Evolutionary conservation across 2,329 filamentous ascomycete genomes (phyloP).

Genomic region (Bipolaris cookei): DNA sequence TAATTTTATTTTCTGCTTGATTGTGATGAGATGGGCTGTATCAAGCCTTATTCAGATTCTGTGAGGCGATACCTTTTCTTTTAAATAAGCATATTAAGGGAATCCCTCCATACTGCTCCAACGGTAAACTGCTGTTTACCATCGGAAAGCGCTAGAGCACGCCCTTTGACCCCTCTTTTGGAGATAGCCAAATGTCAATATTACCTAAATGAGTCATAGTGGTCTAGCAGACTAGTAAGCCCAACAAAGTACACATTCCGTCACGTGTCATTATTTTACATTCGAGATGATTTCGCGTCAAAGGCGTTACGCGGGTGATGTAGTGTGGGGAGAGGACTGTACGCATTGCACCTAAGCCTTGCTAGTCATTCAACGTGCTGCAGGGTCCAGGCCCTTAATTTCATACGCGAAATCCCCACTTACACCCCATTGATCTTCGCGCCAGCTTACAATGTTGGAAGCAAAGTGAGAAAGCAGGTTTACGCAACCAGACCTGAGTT

Average conservation of each 20-base stretch:
- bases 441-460: no score
- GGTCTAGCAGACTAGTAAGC: neutral
- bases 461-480: no score
- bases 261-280: neutral
- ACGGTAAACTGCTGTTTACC: neutral
- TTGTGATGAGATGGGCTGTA: neutral
- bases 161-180: slow-evolving; percentile 3
- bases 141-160: slow-evolving; percentile 1
- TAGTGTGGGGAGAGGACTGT: neutral
- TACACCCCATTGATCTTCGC: no score
- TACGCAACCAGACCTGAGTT: no score
- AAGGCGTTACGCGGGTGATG: neutral
- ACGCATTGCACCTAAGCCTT: neutral
- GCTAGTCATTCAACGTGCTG: neutral
- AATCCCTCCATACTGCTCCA: neutral
- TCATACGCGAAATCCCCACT: neutral
- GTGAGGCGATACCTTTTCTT: neutral
- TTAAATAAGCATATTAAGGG: neutral
- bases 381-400: neutral
- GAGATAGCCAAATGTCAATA: neutral
- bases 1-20: no score
- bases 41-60: neutral
- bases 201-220: neutral
- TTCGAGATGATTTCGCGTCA: neutral
- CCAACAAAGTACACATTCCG: neutral